A percentile compares a stretch with the other conserved stretches of the same genome.
These are phyloP conservation scores for Pythium dissimile DNA, from an alignment of 352 stramenopile genomes.

Conservation along the genomic window DNA sequence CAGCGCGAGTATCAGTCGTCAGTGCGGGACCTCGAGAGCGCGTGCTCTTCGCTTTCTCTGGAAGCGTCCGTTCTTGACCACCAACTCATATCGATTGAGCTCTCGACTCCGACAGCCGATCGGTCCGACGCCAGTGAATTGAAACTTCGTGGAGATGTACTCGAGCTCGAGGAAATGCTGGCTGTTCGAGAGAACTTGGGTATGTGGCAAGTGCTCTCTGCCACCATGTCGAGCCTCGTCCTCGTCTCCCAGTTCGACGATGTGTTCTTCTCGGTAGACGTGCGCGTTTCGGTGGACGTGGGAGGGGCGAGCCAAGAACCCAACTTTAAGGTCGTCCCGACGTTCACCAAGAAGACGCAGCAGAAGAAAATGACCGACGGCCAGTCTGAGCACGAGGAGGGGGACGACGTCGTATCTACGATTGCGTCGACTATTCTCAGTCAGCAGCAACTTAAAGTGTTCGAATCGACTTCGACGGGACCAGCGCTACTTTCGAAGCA, in stretches of 20 bases:
- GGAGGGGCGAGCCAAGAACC: not conserved
- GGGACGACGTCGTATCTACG: constrained; percentile 8
- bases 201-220: constrained; percentile 17
- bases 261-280: constrained; percentile 19
- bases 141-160: constrained; percentile 11
- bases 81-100: constrained; percentile 25
- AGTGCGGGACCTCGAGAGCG: constrained; percentile 50
- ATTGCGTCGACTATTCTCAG: constrained; percentile 8
- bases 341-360: constrained; percentile 12
- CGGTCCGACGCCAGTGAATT: not conserved
- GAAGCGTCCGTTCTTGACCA: constrained; percentile 64
- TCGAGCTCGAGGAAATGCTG: constrained; percentile 19
- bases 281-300: constrained; percentile 5
- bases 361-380: not conserved
- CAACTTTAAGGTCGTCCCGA: not conserved
- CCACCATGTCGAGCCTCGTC: not conserved
- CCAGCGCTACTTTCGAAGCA: not conserved
- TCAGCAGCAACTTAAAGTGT: not conserved
- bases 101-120: not conserved
- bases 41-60: constrained; percentile 59
- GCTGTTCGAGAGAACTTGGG: constrained; percentile 19
- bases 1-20: constrained; percentile 57
- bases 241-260: constrained; percentile 12
- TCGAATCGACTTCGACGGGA: not conserved
- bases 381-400: not conserved